Evolutionary conservation across 495 filamentous ascomycete genomes (phyloP).

Genomic region (Neurospora sp.): DNA sequence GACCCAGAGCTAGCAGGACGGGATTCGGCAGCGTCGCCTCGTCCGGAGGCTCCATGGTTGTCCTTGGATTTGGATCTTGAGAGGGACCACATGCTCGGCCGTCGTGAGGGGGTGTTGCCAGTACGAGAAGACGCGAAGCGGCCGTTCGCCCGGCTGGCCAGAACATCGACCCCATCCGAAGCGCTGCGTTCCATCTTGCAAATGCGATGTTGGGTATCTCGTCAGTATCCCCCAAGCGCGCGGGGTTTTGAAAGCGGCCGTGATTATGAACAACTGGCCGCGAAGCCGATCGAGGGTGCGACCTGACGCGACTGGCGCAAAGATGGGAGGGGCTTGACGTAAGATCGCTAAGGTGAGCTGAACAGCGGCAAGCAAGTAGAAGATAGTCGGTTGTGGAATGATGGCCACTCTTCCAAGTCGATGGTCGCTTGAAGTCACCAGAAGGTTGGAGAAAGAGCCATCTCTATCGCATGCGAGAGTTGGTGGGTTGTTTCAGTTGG

Average conservation of each 20-base stretch:
- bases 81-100: conserved; percentile 15
- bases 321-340: neutral
- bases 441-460: neutral
- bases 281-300: neutral
- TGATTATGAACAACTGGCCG: neutral
- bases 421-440: neutral
- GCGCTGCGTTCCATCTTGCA: conserved; percentile 18
- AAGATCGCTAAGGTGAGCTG: neutral
- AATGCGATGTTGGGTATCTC: neutral
- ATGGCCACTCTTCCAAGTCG: neutral
- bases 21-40: neutral
- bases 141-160: conserved; percentile 5
- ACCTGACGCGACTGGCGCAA: neutral
- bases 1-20: conserved; percentile 4
- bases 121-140: conserved; percentile 13
- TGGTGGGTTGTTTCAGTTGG: neutral
- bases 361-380: neutral
- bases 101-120: conserved; percentile 18
- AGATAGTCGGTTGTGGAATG: neutral
- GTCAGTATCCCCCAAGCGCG: neutral
- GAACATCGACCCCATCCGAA: conserved; percentile 4
- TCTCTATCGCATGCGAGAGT: neutral
- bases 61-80: conserved; percentile 9
- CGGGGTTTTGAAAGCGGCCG: neutral
- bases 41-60: neutral